Evolutionary conservation across 495 filamentous ascomycete species (phyloP).

Genomic region (Massariosphaeria phaeospora): DNA sequence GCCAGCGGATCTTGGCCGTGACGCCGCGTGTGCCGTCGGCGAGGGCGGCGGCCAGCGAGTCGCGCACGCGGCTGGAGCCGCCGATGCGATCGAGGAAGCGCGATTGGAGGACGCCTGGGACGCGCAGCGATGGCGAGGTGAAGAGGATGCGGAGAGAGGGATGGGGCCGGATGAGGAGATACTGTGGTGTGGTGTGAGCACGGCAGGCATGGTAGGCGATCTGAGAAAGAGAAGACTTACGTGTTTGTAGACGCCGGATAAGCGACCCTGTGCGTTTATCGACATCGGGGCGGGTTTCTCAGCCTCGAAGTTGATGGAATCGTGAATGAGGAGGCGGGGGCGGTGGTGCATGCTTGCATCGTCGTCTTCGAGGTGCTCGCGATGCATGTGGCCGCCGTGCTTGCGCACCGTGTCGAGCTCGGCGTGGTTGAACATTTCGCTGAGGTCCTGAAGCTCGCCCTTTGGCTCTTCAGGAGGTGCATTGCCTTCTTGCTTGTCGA

Average conservation of each 20-base stretch:
- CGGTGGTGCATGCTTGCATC: conserved; percentile 39
- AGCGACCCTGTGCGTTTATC: conserved; percentile 30
- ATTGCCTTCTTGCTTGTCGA: conserved; percentile 36
- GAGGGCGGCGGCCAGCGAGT: conserved; percentile 52
- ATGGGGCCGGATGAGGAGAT: conserved; percentile 57
- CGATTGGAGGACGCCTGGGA: conserved; percentile 61
- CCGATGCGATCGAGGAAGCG: conserved; percentile 58
- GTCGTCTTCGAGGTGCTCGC: conserved; percentile 44
- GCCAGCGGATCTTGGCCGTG: conserved; percentile 59
- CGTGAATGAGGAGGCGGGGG: conserved; percentile 40
- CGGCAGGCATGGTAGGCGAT: not conserved
- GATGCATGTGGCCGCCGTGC: conserved; percentile 54
- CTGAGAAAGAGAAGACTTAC: conserved; percentile 18
- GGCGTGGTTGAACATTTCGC: conserved; percentile 56
- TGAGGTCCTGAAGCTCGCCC: conserved; percentile 54
- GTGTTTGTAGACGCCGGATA: conserved; percentile 46
- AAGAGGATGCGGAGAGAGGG: conserved; percentile 62
- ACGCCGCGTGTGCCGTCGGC: conserved; percentile 50
- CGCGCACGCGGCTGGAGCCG: conserved; percentile 48
- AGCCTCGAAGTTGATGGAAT: conserved; percentile 29
- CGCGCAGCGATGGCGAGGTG: conserved; percentile 58
- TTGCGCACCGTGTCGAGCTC: conserved; percentile 56
- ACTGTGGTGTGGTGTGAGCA: conserved; percentile 43
- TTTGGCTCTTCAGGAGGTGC: conserved; percentile 35
- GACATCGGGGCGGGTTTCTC: conserved; percentile 3